phyloP scores from a whole-genome alignment of 495 filamentous ascomycete genomes.

The Viridothelium virens region DNA sequence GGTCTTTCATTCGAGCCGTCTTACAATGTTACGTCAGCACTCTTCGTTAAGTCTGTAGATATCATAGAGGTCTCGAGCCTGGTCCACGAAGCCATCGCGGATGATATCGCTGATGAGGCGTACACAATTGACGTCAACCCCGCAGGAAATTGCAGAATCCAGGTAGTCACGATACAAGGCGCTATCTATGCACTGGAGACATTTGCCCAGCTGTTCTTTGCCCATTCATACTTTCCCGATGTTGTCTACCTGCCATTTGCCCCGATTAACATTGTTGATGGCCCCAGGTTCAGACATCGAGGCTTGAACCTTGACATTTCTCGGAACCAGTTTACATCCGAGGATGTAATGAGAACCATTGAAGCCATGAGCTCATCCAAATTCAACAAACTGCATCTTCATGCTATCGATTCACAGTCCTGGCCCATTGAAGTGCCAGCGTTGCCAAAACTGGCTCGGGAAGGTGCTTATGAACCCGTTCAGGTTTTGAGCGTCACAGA shows the following conservation, averaged over 20 bases:
- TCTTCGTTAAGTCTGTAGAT: constrained; percentile 46
- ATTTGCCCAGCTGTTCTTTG: constrained; percentile 68
- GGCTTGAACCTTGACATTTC: constrained; percentile 69
- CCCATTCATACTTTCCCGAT: constrained; percentile 45
- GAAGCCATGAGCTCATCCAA: constrained; percentile 68
- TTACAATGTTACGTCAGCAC: constrained; percentile 30
- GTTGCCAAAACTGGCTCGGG: constrained; percentile 57
- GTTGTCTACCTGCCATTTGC: constrained; percentile 56
- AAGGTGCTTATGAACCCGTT: constrained; percentile 58
- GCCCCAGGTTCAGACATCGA: constrained; percentile 60
- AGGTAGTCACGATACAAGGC: constrained; percentile 54
- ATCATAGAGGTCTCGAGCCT: constrained; percentile 51
- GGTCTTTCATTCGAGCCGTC: constrained; percentile 53
- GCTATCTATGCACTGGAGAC: constrained; percentile 59
- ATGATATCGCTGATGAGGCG: constrained; percentile 60
- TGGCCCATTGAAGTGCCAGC: constrained; percentile 74
- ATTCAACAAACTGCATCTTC: constrained; percentile 69
- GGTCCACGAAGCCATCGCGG: constrained; percentile 48
- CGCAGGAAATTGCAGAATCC: constrained; percentile 50
- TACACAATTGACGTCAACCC: constrained; percentile 54
- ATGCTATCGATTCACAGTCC: constrained; percentile 73
- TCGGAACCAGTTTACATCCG: constrained; percentile 50
- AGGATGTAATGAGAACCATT: constrained; percentile 58
- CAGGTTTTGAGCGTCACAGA: constrained; percentile 57
- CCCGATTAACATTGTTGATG: constrained; percentile 58